Evolutionary conservation across 768 basidiomycete genomes (phyloP).

Genomic region (Lentinula sp.): DNA sequence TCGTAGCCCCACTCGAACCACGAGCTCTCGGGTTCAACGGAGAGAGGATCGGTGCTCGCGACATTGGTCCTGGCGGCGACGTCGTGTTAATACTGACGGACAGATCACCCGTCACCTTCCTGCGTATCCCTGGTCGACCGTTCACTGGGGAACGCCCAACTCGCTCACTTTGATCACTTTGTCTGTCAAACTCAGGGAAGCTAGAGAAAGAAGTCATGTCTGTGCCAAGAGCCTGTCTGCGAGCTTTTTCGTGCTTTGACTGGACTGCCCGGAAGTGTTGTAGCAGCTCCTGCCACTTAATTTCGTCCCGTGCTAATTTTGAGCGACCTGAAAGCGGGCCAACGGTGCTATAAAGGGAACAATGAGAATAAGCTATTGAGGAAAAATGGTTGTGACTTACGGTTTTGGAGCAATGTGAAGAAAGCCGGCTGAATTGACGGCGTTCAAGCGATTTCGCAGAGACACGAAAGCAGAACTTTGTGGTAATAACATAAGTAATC

Average conservation of each 20-base stretch:
- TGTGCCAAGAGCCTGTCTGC: slow-evolving; percentile 67
- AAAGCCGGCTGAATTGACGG: slow-evolving; percentile 93
- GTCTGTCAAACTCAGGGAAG: slow-evolving; percentile 39
- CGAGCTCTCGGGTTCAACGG: slow-evolving; percentile 69
- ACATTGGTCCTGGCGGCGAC: not conserved
- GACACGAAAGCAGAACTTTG: slow-evolving; percentile 97
- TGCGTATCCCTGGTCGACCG: slow-evolving; percentile 43
- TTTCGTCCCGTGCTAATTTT: slow-evolving; percentile 79
- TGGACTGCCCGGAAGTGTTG: slow-evolving; percentile 90
- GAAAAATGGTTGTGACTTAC: slow-evolving; percentile 16
- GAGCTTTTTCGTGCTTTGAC: slow-evolving; percentile 85
- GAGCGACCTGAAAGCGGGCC: slow-evolving; percentile 53
- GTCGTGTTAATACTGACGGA: not conserved
- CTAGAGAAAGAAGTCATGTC: slow-evolving; percentile 50
- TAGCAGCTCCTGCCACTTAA: slow-evolving; percentile 96
- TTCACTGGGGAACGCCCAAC: slow-evolving; percentile 12
- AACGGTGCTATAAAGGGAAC: slow-evolving; percentile 16
- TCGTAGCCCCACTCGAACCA: slow-evolving; percentile 23
- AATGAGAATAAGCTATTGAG: not conserved
- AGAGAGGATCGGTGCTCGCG: slow-evolving; percentile 37
- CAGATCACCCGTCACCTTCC: slow-evolving; percentile 56
- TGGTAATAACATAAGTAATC: slow-evolving; percentile 92
- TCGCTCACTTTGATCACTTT: slow-evolving; percentile 18
- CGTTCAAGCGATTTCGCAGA: slow-evolving; percentile 86
- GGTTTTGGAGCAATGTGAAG: slow-evolving; percentile 84